These are phyloP conservation scores for Aspergillus unguis DNA, from an alignment of 2,329 filamentous ascomycete genomes.

Conservation along the genomic window DNA sequence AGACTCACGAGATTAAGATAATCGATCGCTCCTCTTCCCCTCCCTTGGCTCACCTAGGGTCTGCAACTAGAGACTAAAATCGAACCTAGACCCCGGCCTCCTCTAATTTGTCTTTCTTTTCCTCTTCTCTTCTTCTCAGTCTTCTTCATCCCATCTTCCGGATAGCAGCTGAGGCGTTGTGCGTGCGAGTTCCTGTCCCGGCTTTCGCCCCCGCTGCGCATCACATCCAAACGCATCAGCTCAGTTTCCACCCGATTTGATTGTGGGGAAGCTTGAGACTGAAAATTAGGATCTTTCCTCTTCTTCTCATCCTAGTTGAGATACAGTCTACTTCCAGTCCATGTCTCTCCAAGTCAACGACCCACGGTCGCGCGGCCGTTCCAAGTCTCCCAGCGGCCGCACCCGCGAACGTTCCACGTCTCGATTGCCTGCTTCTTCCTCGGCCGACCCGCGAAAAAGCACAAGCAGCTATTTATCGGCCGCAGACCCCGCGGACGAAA, in stretches of 20 bases:
- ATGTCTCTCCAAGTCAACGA: constrained; percentile 41
- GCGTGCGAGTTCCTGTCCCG: no score
- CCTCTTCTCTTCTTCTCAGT: not conserved
- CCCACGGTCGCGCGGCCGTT: constrained; percentile 43
- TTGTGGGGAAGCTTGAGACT: constrained; percentile 3
- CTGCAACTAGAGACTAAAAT: no score
- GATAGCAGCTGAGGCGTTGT: no score
- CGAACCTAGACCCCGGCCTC: not conserved
- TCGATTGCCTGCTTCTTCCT: constrained; percentile 36
- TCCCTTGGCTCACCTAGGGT: not conserved
- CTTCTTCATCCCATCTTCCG: not conserved
- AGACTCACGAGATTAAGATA: not conserved
- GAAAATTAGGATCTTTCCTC: not conserved
- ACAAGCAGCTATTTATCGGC: constrained; percentile 24
- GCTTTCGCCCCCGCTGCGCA: not conserved
- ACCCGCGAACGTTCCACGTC: constrained; percentile 43
- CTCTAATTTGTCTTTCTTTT: constrained; percentile 1
- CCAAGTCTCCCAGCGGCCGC: constrained; percentile 43
- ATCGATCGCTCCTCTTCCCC: not conserved
- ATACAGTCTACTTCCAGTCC: constrained; percentile 4
- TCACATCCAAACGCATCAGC: not conserved
- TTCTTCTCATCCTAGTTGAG: not conserved
- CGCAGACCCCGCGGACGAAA: constrained; percentile 28
- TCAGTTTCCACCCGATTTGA: not conserved
- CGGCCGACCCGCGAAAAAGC: constrained; percentile 21